Evolutionary conservation across 352 stramenopile species (phyloP).

Genomic region (Phytophthora podocarpi): DNA sequence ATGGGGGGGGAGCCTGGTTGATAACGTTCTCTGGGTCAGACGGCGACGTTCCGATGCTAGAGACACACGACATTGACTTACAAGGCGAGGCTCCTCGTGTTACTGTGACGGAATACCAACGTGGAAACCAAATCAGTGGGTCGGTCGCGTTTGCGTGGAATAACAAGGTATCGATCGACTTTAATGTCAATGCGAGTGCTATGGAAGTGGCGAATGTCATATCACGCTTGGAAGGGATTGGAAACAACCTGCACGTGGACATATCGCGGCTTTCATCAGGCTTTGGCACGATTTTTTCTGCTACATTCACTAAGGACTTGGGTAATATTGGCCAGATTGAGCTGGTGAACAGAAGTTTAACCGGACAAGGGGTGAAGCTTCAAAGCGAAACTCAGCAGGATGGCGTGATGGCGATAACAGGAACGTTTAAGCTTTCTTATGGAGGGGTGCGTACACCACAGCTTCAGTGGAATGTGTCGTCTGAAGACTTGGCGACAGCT

Average conservation of each 20-base stretch:
- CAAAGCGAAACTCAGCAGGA: constrained; percentile 41
- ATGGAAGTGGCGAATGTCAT: constrained; percentile 24
- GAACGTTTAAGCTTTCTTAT: constrained; percentile 59
- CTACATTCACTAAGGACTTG: constrained; percentile 32
- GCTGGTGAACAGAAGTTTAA: constrained; percentile 21
- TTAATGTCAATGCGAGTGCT: constrained; percentile 27
- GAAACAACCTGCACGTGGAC: neutral
- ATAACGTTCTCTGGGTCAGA: constrained; percentile 49
- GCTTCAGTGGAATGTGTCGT: constrained; percentile 82
- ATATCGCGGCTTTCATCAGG: neutral
- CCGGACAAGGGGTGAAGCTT: constrained; percentile 29
- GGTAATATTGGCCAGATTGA: constrained; percentile 37
- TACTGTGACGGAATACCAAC: constrained; percentile 19
- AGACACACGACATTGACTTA: constrained; percentile 21
- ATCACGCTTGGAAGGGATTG: neutral
- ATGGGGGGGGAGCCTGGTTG: constrained; percentile 45
- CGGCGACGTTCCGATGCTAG: constrained; percentile 36
- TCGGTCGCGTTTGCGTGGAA: constrained; percentile 23
- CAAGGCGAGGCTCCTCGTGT: constrained; percentile 30
- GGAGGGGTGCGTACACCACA: constrained; percentile 50
- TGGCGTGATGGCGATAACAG: constrained; percentile 43
- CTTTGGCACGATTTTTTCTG: constrained; percentile 27
- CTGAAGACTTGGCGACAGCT: constrained; percentile 75
- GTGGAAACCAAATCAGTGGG: constrained; percentile 42
- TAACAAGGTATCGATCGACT: constrained; percentile 7